Conservation (phyloP, 169 alveolate genomes). For the Cryptosporidium viatorum region DNA sequence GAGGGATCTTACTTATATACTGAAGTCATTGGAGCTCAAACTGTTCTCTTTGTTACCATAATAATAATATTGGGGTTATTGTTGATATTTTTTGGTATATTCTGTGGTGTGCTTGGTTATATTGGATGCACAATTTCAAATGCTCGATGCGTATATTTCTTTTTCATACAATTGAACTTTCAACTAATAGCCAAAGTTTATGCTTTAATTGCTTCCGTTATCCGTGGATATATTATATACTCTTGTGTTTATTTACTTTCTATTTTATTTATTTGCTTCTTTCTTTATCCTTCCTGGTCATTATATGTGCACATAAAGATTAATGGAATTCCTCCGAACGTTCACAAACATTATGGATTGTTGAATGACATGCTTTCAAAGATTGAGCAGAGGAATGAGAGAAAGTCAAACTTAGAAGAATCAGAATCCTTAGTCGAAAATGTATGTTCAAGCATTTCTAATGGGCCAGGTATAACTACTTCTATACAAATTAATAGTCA, state of each 20-base stretch:
- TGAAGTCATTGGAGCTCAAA: constrained; percentile 10
- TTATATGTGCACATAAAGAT: constrained; percentile 37
- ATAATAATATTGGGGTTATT: background rate
- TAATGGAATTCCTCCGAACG: constrained; percentile 50
- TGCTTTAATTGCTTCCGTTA: constrained; percentile 36
- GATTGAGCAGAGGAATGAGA: constrained; percentile 6
- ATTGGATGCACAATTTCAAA: constrained; percentile 70
- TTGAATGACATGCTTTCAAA: constrained; percentile 1
- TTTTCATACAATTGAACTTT: constrained; percentile 28
- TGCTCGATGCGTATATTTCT: constrained; percentile 36
- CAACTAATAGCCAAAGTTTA: constrained; percentile 26
- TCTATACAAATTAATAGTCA: background rate
- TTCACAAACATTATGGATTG: constrained; percentile 21
- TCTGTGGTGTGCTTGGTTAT: constrained; percentile 69
- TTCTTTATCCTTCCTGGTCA: constrained; percentile 67
- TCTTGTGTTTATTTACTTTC: constrained; percentile 12
- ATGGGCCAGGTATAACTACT: constrained; percentile 9
- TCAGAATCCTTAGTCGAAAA: constrained; percentile 3
- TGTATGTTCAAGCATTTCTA: constrained; percentile 12
- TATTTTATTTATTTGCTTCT: background rate
- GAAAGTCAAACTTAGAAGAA: constrained; percentile 26
- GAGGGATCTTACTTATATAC: constrained; percentile 46
- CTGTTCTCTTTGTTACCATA: constrained; percentile 6
- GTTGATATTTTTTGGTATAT: constrained; percentile 4
- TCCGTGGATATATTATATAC: constrained; percentile 61